These are phyloP conservation scores for Hericium rajendrae DNA, from an alignment of 768 basidiomycete genomes.

Conservation along the genomic window DNA sequence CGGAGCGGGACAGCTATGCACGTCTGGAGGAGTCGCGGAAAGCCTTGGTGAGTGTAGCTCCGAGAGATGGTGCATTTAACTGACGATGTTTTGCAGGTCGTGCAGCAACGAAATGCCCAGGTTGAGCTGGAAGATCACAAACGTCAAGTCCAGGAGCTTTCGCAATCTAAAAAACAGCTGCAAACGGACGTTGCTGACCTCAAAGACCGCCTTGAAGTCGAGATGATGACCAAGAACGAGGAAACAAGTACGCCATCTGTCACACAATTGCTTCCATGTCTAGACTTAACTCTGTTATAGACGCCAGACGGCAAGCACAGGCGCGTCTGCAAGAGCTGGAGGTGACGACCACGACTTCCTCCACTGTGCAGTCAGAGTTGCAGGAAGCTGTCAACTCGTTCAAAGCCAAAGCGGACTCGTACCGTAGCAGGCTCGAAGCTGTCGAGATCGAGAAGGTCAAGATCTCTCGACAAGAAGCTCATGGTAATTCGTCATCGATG, in stretches of 20 bases:
- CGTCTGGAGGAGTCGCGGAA: constrained; percentile 63
- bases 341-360: constrained; percentile 45
- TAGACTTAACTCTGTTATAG: constrained; percentile 23
- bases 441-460: constrained; percentile 62
- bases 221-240: constrained; percentile 45
- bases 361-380: constrained; percentile 56
- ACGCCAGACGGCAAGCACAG: constrained; percentile 49
- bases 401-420: constrained; percentile 50
- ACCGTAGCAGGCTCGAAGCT: constrained; percentile 52
- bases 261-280: not conserved
- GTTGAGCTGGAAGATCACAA: constrained; percentile 57
- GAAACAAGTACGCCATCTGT: constrained; percentile 35
- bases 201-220: constrained; percentile 46
- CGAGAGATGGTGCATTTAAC: not conserved
- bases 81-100: constrained; percentile 31
- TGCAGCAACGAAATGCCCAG: constrained; percentile 56
- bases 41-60: constrained; percentile 41
- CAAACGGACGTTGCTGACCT: constrained; percentile 44
- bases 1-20: constrained; percentile 52
- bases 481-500: constrained; percentile 28
- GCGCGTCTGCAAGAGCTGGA: constrained; percentile 55
- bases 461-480: constrained; percentile 51
- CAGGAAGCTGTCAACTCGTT: constrained; percentile 56
- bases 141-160: constrained; percentile 51
- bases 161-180: constrained; percentile 45